Evolutionary conservation across 148 eudicot species (phyloP), one percentile per base, ranked within the genome.

Genomic region (Heliamphora exappendiculata): DNA sequence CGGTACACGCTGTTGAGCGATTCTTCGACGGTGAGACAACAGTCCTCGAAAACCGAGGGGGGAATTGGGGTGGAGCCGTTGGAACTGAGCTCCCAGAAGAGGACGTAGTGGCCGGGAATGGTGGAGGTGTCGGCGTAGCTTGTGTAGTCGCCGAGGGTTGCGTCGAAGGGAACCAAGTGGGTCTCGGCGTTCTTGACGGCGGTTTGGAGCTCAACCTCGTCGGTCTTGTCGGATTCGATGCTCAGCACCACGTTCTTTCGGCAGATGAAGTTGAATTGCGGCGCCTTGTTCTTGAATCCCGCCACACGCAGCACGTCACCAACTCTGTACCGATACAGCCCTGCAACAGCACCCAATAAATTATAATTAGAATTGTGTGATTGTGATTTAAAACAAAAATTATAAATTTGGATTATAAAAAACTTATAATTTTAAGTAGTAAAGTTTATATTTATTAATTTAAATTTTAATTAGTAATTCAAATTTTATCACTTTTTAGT

Each of bases 141-240:
- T 0, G 97, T 92, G 89, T 92, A 92, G 75, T 92, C 94, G 8
- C 76, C 72, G 6, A 92, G 78, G 7, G 83, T 82, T 1, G 88
- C 85, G 14, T 81, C 86, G 39, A 90, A 90, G 0, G 91, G 90
- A 41, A 83, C 78, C 20, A 90, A 72, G 26, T 90, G 94, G 62
- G 77, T 77, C 1, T 84, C 24, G 1, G 92, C 97, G 14, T 84
- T 88, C 57, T 82, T 84, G 0, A 92, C 89, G 0, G 91, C 94
- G 31, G 80, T 79, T 39, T 89, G 91, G 8, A 92, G 94, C 86
- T 92, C 97, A 3, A 84, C 92, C 62, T 92, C 97, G 31, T 87
- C 91, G 0, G 97, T 92, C 76, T 91, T 91, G 86, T 91, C 97
- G 0, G 97, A 78, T 26, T 91, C 97, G 29, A 91, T 91, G 86